Conservation (phyloP, 768 basidiomycete species). For the Amylocystis lapponica region DNA sequence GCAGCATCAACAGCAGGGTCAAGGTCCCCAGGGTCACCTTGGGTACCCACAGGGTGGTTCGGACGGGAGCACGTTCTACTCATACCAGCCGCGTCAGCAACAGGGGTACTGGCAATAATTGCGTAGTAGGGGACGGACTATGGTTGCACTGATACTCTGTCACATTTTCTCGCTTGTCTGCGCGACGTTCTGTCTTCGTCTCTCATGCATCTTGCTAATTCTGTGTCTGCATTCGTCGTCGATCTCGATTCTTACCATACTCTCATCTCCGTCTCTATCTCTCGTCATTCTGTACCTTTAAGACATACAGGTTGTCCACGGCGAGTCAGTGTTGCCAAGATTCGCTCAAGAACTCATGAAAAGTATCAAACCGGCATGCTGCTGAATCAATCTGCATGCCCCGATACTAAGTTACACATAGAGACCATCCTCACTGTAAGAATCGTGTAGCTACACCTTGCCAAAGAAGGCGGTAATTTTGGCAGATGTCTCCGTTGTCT, state of each 20-base stretch:
- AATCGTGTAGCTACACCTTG: conserved; percentile 3
- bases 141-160: neutral
- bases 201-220: conserved; percentile 5
- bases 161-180: conserved; percentile 1
- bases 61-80: conserved; percentile 59
- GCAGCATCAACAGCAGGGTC: conserved; percentile 32
- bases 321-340: too few species aligned
- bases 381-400: too few species aligned
- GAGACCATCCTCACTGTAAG: too few species aligned
- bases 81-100: conserved; percentile 67
- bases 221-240: conserved; percentile 7
- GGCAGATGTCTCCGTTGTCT: conserved; percentile 4
- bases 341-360: too few species aligned
- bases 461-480: conserved; percentile 19
- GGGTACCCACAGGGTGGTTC: conserved; percentile 60
- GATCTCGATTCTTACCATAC: conserved; percentile 1
- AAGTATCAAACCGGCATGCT: too few species aligned
- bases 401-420: too few species aligned
- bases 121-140: neutral
- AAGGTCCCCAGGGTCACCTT: conserved; percentile 48
- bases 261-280: conserved; percentile 16
- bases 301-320: too few species aligned
- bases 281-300: conserved; percentile 21
- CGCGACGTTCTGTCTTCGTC: neutral
- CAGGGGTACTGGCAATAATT: conserved; percentile 49